These are phyloP conservation scores for Botrytis paeoniae DNA, from an alignment of 2,329 filamentous ascomycete species.

Conservation along the genomic window DNA sequence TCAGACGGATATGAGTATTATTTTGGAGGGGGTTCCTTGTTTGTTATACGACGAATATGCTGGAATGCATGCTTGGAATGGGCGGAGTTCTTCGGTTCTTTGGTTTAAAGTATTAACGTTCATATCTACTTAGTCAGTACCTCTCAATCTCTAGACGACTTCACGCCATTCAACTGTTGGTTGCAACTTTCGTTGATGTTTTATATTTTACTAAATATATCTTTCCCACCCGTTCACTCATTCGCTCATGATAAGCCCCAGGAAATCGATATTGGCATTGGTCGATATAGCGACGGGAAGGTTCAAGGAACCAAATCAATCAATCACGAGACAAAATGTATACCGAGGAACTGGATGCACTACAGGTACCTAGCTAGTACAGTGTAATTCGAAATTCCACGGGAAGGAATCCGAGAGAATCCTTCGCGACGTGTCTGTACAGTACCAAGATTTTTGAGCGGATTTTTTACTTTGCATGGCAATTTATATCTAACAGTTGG, in stretches of 20 bases:
- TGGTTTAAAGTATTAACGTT: neutral
- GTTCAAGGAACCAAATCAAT: neutral
- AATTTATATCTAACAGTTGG: neutral
- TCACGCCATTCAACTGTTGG: neutral
- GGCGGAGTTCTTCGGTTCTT: neutral
- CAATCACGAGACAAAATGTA: neutral
- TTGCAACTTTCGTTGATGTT: neutral
- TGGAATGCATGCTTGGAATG: neutral
- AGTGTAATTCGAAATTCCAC: neutral
- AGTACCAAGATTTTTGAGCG: neutral
- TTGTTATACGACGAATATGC: neutral
- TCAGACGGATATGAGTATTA: neutral
- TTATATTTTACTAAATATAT: neutral
- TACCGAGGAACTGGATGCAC: constrained; percentile 12
- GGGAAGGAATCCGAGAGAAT: constrained; percentile 1
- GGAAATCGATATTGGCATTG: neutral
- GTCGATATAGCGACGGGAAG: neutral
- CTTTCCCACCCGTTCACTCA: neutral
- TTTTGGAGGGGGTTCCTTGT: neutral
- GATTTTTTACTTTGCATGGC: neutral
- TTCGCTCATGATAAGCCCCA: neutral
- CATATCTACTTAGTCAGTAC: neutral
- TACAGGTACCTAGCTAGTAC: neutral
- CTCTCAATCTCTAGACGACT: neutral
- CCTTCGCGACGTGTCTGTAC: neutral